Conservation (phyloP, 495 filamentous ascomycete genomes). For the Opeltia flavorubescens region DNA sequence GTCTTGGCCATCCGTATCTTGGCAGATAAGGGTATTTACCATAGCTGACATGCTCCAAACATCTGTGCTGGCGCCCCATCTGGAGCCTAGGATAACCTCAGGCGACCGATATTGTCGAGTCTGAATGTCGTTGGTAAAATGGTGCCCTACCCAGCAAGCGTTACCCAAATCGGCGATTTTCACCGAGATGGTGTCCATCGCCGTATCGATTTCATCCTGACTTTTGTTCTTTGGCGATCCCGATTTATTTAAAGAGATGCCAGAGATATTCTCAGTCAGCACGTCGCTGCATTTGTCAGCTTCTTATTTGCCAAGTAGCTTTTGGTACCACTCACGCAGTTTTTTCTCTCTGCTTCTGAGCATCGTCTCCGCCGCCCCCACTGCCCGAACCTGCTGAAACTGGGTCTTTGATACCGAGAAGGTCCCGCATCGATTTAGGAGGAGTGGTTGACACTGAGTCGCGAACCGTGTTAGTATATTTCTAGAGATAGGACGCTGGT, state of each 20-base stretch:
- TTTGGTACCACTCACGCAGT: slow-evolving; percentile 56
- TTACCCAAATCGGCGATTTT: slow-evolving; percentile 99
- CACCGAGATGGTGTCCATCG: slow-evolving; percentile 75
- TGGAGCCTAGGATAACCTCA: slow-evolving; percentile 90
- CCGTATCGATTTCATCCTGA: slow-evolving; percentile 34
- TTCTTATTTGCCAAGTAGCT: slow-evolving; percentile 2
- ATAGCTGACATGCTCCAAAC: slow-evolving; percentile 99
- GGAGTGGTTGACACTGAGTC: slow-evolving; percentile 22
- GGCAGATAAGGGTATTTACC: slow-evolving; percentile 38
- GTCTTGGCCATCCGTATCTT: background rate
- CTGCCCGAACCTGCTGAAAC: slow-evolving; percentile 13
- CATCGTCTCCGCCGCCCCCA: slow-evolving; percentile 36
- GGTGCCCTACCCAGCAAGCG: slow-evolving; percentile 95
- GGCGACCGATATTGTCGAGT: slow-evolving; percentile 95
- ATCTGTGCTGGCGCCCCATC: slow-evolving; percentile 97
- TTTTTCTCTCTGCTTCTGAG: slow-evolving; percentile 80
- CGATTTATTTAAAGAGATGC: slow-evolving; percentile 80
- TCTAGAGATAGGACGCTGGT: slow-evolving; percentile 14
- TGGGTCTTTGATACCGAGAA: slow-evolving; percentile 42
- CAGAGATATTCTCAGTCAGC: slow-evolving; percentile 80
- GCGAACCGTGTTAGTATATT: slow-evolving; percentile 32
- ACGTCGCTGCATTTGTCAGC: slow-evolving; percentile 48
- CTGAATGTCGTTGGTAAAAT: slow-evolving; percentile 99
- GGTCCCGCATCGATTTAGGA: slow-evolving; percentile 43
- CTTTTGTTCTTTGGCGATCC: slow-evolving; percentile 27